Base-by-base conservation (phyloP, 106 monocot genomes). In the Xerophyta viscosa region DNA sequence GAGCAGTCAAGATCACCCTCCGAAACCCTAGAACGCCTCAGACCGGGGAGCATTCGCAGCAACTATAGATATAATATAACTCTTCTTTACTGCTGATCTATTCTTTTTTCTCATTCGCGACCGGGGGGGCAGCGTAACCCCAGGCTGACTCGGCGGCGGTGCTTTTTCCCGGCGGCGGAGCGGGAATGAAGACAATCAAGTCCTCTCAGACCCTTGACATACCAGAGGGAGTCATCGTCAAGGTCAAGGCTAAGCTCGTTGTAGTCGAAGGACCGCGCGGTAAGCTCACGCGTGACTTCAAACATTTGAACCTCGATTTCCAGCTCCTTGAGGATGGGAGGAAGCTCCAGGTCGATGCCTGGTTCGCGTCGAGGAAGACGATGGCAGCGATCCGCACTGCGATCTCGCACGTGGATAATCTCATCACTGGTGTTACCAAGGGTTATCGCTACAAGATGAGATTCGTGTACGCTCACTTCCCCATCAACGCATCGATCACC, bases 401-500 rank as follows among this genome's bases (percentile, higher is more conserved):
- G 23, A 70, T 87, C 74, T 74, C 71, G 28, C 87, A 87, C 64
- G 74, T 81, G 27, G 65, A 82, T 61, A 87, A 82, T 62, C 75
- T 82, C 41, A 82, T 87, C 64, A 71, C 70, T 2, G 87, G 87
- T 8, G 87, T 87, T 22, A 81, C 87, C 48, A 78, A 75, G 54
- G 87, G 87, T 0, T 87, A 68, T 42, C 73, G 81, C 24, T 87
- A 87, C 71, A 87, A 78, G 77, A 87, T 87, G 87, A 57, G 87
- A n/a, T 81, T 87, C 23, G 87, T 87, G 17, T 87, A 87, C 25
- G 81, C 87, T 19, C 87, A 87, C 48, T 87, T 87, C 37, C 87
- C 87, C 42, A 87, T 87, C 61, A 87, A 87, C 46, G 77, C 81
- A 11, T 65, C 67, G 56, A 87, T 87, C 70, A 57, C 63, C 52